A percentile compares a stretch with the other conserved stretches of the same genome.
Evolutionary conservation across 169 alveolate species (phyloP).

Genomic region (Perkinsus chesapeaki): DNA sequence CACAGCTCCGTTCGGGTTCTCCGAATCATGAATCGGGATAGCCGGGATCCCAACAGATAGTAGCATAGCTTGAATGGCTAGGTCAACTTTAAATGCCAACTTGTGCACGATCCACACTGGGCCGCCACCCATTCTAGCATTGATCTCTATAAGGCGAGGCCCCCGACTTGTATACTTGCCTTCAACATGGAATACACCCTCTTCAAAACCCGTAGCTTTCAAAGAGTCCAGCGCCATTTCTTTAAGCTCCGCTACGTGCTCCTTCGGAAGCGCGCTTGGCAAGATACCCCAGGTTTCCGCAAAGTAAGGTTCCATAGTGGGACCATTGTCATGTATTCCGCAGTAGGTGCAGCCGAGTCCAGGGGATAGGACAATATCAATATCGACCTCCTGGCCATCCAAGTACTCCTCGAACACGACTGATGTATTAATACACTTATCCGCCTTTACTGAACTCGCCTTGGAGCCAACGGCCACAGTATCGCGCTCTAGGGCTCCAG

Average conservation of each 20-base stretch:
- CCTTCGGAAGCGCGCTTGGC: not conserved
- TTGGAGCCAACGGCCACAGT: not conserved
- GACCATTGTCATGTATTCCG: not conserved
- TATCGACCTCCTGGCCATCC: not conserved
- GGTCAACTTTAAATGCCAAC: not conserved
- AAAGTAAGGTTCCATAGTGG: not conserved
- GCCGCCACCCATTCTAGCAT: not conserved
- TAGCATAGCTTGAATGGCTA: not conserved
- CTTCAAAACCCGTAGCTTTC: not conserved
- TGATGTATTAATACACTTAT: not conserved
- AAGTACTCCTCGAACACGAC: not conserved
- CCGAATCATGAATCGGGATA: not conserved
- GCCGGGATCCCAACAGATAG: not conserved
- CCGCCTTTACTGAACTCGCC: not conserved
- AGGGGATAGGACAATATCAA: not conserved
- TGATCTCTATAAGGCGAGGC: not conserved
- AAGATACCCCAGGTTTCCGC: not conserved
- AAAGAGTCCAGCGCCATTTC: not conserved
- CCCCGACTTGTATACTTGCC: not conserved
- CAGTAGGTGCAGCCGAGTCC: not conserved
- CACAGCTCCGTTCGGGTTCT: not conserved
- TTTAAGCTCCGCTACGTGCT: not conserved
- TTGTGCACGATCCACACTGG: not conserved
- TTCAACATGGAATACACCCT: not conserved
- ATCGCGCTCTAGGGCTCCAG: not conserved